Conservation (phyloP, 2,329 filamentous ascomycete species). For the Trichoderma aggressivum region DNA sequence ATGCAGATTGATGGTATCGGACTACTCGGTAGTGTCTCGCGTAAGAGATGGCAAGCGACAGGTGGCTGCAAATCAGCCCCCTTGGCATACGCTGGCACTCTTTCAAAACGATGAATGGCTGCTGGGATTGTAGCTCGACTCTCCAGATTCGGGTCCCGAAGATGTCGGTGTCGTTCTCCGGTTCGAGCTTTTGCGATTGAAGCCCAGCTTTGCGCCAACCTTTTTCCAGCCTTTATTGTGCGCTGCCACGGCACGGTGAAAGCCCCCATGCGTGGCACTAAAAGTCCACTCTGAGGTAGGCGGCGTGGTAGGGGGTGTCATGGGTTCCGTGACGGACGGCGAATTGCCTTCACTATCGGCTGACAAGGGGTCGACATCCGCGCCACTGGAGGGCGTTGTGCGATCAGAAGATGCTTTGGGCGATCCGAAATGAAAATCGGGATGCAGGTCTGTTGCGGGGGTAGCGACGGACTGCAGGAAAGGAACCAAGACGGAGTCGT, state of each 20-base stretch:
- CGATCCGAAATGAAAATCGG: conserved; percentile 41
- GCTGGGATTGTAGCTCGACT: background rate
- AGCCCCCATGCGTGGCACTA: conserved; percentile 48
- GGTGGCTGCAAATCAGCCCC: background rate
- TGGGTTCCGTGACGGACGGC: conserved; percentile 55
- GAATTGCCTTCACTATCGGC: conserved; percentile 66
- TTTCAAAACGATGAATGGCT: conserved; percentile 49
- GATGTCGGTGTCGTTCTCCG: conserved; percentile 44
- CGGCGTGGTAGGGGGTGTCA: conserved; percentile 73
- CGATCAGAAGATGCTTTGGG: conserved; percentile 41
- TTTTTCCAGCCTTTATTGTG: conserved; percentile 63
- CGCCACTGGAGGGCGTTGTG: conserved; percentile 43
- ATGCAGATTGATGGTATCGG: background rate
- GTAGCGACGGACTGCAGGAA: conserved; percentile 71
- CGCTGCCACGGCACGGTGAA: conserved; percentile 53
- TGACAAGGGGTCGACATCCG: conserved; percentile 51
- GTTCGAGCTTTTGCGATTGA: conserved; percentile 50
- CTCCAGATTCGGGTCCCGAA: conserved; percentile 39
- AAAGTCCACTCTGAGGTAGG: conserved; percentile 59
- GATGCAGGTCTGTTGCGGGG: conserved; percentile 33
- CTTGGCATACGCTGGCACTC: conserved; percentile 12
- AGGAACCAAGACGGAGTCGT: conserved; percentile 88
- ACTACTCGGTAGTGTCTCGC: background rate
- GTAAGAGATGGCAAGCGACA: background rate
- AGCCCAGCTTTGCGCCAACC: conserved; percentile 58